A percentile compares a stretch with the other conserved stretches of the same genome.
Evolutionary conservation across 1,139 yeast genomes (phyloP).

Genomic region (Pichia norvegensis): DNA sequence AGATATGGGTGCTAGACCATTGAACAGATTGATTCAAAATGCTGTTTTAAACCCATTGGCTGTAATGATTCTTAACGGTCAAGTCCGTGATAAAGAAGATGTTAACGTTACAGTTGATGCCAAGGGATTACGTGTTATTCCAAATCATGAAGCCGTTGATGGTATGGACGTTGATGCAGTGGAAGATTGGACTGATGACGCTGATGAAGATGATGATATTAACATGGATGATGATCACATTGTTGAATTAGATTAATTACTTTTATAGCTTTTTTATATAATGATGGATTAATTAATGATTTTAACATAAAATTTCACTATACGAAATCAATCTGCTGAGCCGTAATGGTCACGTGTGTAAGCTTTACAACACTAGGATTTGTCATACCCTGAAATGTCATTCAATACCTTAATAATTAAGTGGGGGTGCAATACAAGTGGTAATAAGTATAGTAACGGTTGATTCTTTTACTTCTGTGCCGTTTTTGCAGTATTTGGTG

Average conservation of each 20-base stretch:
- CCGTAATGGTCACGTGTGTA: no score
- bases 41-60: constrained; percentile 86
- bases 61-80: constrained; percentile 77
- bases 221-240: constrained; percentile 25
- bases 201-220: constrained; percentile 41
- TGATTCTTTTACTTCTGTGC: no score
- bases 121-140: constrained; percentile 67
- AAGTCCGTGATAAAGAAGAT: constrained; percentile 77
- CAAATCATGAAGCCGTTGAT: constrained; percentile 67
- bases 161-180: constrained; percentile 43
- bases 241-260: constrained; percentile 34
- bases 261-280: neutral
- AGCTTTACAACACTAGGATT: no score
- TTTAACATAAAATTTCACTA: no score
- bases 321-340: no score
- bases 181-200: constrained; percentile 53
- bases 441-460: no score
- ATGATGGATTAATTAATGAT: no score
- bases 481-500: no score
- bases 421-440: no score
- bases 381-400: no score
- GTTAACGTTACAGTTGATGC: constrained; percentile 50
- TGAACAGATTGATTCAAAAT: constrained; percentile 85
- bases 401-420: no score
- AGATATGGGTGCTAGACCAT: constrained; percentile 95